phyloP scores from a whole-genome alignment of 345 rosid species.

The Theobroma cacao region DNA sequence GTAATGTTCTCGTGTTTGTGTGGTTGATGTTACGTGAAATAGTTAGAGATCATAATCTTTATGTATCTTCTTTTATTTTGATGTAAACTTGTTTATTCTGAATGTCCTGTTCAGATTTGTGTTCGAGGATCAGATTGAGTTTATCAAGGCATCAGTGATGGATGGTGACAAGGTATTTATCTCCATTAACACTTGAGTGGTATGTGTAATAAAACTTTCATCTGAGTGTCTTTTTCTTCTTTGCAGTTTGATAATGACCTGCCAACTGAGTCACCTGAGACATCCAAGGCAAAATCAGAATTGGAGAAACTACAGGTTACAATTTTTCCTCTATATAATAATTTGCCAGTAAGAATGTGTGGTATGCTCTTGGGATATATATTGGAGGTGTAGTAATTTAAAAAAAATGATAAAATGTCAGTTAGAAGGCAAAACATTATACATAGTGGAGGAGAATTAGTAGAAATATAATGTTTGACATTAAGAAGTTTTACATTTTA shows the following conservation, averaged over 20 bases:
- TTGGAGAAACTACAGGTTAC: conserved; percentile 80
- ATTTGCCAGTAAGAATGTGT: background rate
- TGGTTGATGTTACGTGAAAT: background rate
- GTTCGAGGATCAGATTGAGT: conserved; percentile 95
- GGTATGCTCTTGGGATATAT: no score
- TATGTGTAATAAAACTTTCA: background rate
- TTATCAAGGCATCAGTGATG: conserved; percentile 78
- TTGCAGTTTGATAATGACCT: conserved; percentile 52
- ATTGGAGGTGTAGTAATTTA: background rate
- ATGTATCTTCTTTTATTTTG: background rate
- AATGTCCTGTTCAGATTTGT: conserved; percentile 51
- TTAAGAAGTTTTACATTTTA: background rate
- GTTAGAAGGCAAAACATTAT: background rate
- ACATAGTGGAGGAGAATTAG: background rate
- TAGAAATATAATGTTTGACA: background rate
- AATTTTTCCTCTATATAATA: background rate
- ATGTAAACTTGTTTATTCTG: background rate
- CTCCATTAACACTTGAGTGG: background rate
- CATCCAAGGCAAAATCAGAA: conserved; percentile 56
- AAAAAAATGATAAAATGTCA: background rate
- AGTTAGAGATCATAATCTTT: background rate
- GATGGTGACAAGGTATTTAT: conserved; percentile 74
- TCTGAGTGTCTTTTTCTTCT: background rate
- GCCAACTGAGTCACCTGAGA: conserved; percentile 39
- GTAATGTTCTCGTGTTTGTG: background rate